Evolutionary conservation across 768 basidiomycete species (phyloP), one percentile per base, ranked within the genome.

Genomic region (Pulveroboletus sp.): DNA sequence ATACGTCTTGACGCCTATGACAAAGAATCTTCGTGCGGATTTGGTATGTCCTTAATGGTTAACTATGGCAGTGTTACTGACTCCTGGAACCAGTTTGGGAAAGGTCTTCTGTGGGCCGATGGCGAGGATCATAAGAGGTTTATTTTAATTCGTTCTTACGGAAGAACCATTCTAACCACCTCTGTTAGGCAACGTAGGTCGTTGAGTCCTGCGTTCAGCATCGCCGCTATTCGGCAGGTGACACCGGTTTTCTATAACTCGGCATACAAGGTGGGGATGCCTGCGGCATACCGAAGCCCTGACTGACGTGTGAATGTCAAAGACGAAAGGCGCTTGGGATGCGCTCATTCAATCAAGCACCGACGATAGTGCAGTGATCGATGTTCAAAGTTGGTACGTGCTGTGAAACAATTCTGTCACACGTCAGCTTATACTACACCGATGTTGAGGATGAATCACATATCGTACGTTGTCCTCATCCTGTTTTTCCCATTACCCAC

Each of bases 121-220:
- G 71, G 73, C 8, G 77, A 79, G n/a, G 67, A 65, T 51, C 79
- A 80, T 43, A 67, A 61, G 38, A 67, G 77, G 77, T 75, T 41
- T 11, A 19, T 43, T 19, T 19, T 20, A 16, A 6, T 2, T 4
- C 3, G 21, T 31, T 25, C 11, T 7, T 1, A 16, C 27, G 27
- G 12, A 2, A 2, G 11, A n/a, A 36, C 17, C 5, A 6, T 41
- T n/a, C n/a, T 40, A n/a, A 29, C n/a, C 11, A 55, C 8, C 11
- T 45, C 9, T 27, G 25, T 5, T 27, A 9, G 25, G 9, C 9
- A 27, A 27, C 25, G 9, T 9, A 27, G 25, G 25, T 27, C 25
- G 5, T 27, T 27, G 25, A 9, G 5, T 9, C 9, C 25, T 27
- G 25, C 9, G 25, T 27, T 27, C 9, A 27, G 25, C 25, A 27